Percentiles rank a stretch among this genome's conserved stretches.
Conservation (phyloP, 1,284 basidiomycete genomes). For the Pisolithus thermaeus region DNA sequence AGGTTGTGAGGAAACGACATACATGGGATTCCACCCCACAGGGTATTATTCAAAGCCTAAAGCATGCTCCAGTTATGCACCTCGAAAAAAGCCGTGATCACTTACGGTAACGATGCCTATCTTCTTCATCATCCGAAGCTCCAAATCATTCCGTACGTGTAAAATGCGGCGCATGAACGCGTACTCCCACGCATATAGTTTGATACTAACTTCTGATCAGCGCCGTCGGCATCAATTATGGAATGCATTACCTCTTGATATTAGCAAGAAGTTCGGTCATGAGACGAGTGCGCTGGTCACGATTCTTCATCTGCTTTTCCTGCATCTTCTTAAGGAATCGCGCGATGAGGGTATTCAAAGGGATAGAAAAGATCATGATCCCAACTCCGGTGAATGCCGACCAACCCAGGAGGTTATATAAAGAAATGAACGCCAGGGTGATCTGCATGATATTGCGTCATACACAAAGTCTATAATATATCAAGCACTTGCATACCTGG, state of each 20-base stretch:
- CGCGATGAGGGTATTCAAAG: constrained; percentile 77
- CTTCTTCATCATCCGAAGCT: constrained; percentile 75
- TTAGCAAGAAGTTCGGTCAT: constrained; percentile 86
- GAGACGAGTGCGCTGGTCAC: constrained; percentile 68
- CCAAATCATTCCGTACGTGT: constrained; percentile 79
- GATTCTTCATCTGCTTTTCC: constrained; percentile 87
- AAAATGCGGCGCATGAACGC: constrained; percentile 75
- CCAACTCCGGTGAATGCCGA: constrained; percentile 88
- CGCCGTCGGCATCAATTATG: neutral
- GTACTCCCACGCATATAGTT: constrained; percentile 84
- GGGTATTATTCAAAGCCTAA: constrained; percentile 52
- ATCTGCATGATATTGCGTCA: constrained; percentile 43
- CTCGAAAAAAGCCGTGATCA: neutral
- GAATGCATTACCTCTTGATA: constrained; percentile 65
- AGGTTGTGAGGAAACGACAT: constrained; percentile 7
- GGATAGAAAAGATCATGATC: constrained; percentile 82
- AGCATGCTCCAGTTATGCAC: neutral
- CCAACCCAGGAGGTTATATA: constrained; percentile 89
- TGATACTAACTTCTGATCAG: constrained; percentile 44
- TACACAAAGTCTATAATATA: neutral
- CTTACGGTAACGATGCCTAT: constrained; percentile 69
- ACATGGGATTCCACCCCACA: constrained; percentile 67
- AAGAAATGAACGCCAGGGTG: constrained; percentile 80
- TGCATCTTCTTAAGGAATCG: constrained; percentile 76
- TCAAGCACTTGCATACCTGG: constrained; percentile 40